phyloP scores from a whole-genome alignment of 23 red algal species.

The Gracilaria gracilis region DNA sequence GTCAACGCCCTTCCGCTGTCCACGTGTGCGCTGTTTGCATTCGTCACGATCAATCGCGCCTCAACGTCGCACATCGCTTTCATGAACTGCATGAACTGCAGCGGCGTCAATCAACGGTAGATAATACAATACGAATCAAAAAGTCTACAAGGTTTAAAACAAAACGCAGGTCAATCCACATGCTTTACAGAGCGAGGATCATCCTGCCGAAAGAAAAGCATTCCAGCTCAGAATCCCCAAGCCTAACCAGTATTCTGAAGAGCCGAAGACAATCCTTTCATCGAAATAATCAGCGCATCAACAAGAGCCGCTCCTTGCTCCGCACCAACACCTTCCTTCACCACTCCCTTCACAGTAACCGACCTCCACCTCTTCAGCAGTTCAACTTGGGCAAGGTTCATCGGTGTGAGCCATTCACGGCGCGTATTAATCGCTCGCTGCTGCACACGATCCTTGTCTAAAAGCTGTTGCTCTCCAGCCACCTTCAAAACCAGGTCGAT shows the following conservation, averaged over 20 bases:
- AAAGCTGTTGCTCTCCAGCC: conserved; percentile 83
- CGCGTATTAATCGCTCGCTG: conserved; percentile 92
- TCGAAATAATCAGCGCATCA: conserved; percentile 92
- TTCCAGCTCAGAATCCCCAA: not conserved
- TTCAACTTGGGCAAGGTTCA: conserved; percentile 96
- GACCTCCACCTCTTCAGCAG: conserved; percentile 74
- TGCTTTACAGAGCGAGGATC: not conserved
- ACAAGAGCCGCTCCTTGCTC: conserved; percentile 49
- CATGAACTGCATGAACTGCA: too few relatives aligned
- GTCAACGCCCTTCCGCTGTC: not conserved
- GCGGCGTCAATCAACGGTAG: too few relatives aligned
- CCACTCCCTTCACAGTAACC: conserved; percentile 62
- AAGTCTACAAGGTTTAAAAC: too few relatives aligned
- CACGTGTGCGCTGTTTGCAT: not conserved
- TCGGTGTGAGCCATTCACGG: conserved; percentile 90
- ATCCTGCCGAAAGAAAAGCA: not conserved
- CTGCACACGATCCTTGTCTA: conserved; percentile 95
- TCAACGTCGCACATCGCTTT: too few relatives aligned
- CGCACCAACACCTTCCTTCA: conserved; percentile 43
- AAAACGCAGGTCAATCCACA: too few relatives aligned
- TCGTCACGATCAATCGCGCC: too few relatives aligned
- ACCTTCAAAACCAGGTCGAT: conserved; percentile 84
- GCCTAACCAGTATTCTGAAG: conserved; percentile 96
- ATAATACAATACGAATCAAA: too few relatives aligned
- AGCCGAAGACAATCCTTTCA: conserved; percentile 91